Evolutionary conservation across 1,139 yeast genomes (phyloP).

Genomic region (Debaryomyces robertsiae): DNA sequence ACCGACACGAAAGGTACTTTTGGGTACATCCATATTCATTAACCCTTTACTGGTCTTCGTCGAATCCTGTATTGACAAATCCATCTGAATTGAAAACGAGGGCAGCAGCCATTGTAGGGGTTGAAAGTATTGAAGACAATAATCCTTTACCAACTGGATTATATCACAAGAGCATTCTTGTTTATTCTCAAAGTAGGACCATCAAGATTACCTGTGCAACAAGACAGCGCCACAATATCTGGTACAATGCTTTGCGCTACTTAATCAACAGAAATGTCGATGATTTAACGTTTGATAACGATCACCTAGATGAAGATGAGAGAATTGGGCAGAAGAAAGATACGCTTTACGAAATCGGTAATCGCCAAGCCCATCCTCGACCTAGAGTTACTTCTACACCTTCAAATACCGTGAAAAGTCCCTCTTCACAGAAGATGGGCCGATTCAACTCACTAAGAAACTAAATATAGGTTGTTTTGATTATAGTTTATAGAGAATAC

Average conservation of each 20-base stretch:
- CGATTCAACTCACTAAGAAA: slow-evolving; percentile 21
- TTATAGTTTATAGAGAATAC: background rate
- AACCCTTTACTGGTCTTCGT: slow-evolving; percentile 86
- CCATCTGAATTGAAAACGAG: slow-evolving; percentile 67
- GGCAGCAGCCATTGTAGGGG: slow-evolving; percentile 80
- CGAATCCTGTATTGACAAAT: slow-evolving; percentile 76
- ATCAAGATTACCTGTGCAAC: slow-evolving; percentile 86
- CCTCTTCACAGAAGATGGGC: slow-evolving; percentile 24
- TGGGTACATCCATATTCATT: slow-evolving; percentile 96
- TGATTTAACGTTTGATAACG: slow-evolving; percentile 53
- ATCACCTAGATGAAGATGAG: slow-evolving; percentile 23
- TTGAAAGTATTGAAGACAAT: slow-evolving; percentile 78
- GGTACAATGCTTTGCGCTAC: slow-evolving; percentile 86
- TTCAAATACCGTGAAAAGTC: slow-evolving; percentile 18
- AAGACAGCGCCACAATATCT: slow-evolving; percentile 84
- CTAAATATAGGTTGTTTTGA: background rate
- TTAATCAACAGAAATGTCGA: slow-evolving; percentile 70
- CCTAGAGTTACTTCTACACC: slow-evolving; percentile 30
- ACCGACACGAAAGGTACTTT: slow-evolving; percentile 88
- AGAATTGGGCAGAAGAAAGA: slow-evolving; percentile 17
- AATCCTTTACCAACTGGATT: slow-evolving; percentile 91
- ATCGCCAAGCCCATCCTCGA: slow-evolving; percentile 37
- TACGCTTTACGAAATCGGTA: slow-evolving; percentile 24
- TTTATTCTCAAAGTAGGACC: slow-evolving; percentile 68
- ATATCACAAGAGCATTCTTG: slow-evolving; percentile 79